Conservation (phyloP, 1,139 yeast genomes). For the Entelexis paramagnoliae region DNA sequence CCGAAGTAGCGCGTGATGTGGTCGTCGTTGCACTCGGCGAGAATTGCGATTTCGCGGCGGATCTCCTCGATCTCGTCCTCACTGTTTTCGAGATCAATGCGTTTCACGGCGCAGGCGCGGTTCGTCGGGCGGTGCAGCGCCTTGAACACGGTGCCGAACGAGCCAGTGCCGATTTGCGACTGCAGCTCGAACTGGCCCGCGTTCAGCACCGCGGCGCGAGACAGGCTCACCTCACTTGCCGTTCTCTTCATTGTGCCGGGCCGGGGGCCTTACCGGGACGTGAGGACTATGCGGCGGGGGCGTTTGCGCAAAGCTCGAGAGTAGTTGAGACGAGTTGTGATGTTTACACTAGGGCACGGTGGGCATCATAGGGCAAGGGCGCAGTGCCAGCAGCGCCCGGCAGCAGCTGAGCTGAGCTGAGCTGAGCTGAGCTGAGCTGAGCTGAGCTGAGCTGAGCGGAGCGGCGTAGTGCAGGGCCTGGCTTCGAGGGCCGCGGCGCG, state of each 20-base stretch:
- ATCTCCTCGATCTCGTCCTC: constrained; percentile 69
- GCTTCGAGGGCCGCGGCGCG: too few relatives aligned
- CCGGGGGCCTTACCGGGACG: too few relatives aligned
- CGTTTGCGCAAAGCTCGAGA: too few relatives aligned
- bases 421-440: too few relatives aligned
- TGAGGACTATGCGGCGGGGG: too few relatives aligned
- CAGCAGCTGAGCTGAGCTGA: too few relatives aligned
- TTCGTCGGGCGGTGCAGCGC: constrained; percentile 47
- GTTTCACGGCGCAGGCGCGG: constrained; percentile 40
- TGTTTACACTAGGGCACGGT: too few relatives aligned
- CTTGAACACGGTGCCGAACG: constrained; percentile 76
- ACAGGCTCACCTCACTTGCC: not conserved
- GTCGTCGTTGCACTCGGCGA: constrained; percentile 59
- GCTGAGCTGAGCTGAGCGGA: too few relatives aligned
- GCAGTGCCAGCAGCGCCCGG: too few relatives aligned
- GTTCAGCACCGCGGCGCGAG: constrained; percentile 1
- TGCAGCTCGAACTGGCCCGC: constrained; percentile 44
- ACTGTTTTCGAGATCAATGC: constrained; percentile 69
- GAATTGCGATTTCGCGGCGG: constrained; percentile 65
- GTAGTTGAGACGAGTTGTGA: too few relatives aligned
- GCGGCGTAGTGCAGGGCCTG: too few relatives aligned
- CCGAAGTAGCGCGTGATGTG: constrained; percentile 72
- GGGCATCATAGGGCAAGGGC: too few relatives aligned
- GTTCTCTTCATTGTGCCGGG: constrained; percentile 7
- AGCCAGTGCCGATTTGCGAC: constrained; percentile 79